Base-by-base conservation (phyloP, 2,329 filamentous ascomycete genomes). In the Fonsecaea nubica region DNA sequence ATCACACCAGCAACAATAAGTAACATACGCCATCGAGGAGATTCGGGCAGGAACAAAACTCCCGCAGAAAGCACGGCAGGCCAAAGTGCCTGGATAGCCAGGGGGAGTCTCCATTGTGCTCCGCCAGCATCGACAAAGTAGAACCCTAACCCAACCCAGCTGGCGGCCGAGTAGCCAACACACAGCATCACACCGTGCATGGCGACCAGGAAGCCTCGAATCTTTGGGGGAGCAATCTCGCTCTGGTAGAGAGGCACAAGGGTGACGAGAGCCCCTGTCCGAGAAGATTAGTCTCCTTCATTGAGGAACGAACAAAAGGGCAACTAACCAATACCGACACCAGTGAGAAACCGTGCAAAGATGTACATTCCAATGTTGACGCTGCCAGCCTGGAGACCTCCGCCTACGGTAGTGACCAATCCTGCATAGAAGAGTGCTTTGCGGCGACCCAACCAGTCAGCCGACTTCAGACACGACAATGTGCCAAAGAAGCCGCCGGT, bases 11-110 rank as follows among this genome's bases (percentile, higher is more conserved):
- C 10, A 15, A 2, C 25, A 62, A 30, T 18, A 33, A 15, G 4
- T 6, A 42, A 42, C 40, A 1, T 42, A 42, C 40, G 62, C 58
- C 73, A 75, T 8, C 73, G 68, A n/a, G 74, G 74, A 0, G 71
- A 72, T 63, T 75, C 74, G 1, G 74, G 74, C 18, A 74, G 71
- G 60, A 75, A 73, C 2, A 70, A 57, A 33, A 83, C 80, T 2
- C 78, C 82, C 61, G 7, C 62, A 83, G 74, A 10, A 74, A 67
- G 32, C 71, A 48, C 25, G 71, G 25, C 13, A 18, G 67, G 67
- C 36, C 42, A 56, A 7, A 69, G 13, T 6, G 61, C 55, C 58
- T 69, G 67, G 35, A 71, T 65, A 30, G 62, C 67, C 15, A 71
- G 58, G 9, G 69, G 69, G 2, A 65, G 36, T 3, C 69, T 67